Evolutionary conservation across 352 stramenopile genomes (phyloP), one percentile per base, ranked within the genome.

Genomic region (Halophytophthora polymorphica): DNA sequence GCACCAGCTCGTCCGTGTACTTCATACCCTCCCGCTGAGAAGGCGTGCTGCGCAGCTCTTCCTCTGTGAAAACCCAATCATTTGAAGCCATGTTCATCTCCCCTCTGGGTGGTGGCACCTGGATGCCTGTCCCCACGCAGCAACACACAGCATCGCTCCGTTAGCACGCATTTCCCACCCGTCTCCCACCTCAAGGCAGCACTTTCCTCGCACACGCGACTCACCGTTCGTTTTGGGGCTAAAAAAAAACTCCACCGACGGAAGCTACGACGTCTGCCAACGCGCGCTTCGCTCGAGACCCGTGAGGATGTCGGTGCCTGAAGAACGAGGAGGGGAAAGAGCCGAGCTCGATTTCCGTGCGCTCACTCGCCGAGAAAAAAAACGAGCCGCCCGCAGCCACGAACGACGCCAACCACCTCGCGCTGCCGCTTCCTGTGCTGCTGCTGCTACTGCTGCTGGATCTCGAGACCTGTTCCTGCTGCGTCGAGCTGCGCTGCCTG

Each of bases 31-130:
- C 82, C 15, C 66, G 66, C 38, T 80, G 69, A 23, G 84, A 94
- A 8, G 84, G 82, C 15, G 81, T 81, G 45, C 61, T 56, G 10
- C 64, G 67, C 42, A 94, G 66, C 57, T 94, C 82, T 22, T 72
- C 42, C 43, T 83, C 78, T 2, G 77, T 71, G 52, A 94, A 94
- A 58, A 90, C 83, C 82, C 84, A 93, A 54, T 93, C 76, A 50
- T 69, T 75, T 39, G 45, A 61, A 6, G 69, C 47, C 64, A 79
- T 77, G 22, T n/a, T 61, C 31, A 21, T 50, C 15, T 12, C 25
- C 22, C 6, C 11, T 10, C 39, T 34, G 3, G 21, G 2, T 6
- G 6, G 25, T 48, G 23, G 53, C 45, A 60, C 51, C 47, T 6
- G 57, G 53, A 53, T 52, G 58, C 23, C 6, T 11, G 19, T n/a